A percentile compares a stretch with the other conserved stretches of the same genome.
Evolutionary conservation across 805 yeast genomes (phyloP).

Genomic region (Sugiyamaella lignohabitans): DNA sequence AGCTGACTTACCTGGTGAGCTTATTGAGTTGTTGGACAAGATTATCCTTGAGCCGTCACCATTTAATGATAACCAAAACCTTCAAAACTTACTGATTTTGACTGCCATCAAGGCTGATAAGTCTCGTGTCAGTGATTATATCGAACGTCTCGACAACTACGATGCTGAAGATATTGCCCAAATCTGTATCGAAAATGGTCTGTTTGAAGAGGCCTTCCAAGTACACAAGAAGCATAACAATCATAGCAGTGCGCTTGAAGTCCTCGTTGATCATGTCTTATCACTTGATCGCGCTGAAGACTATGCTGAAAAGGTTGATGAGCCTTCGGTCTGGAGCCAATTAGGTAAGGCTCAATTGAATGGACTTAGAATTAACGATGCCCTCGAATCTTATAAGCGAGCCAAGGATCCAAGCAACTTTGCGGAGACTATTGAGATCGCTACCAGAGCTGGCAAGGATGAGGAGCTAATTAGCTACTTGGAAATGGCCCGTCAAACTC

Average conservation of each 20-base stretch:
- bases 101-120: slow-evolving; percentile 96
- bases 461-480: slow-evolving; percentile 86
- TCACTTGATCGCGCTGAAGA: slow-evolving; percentile 91
- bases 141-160: slow-evolving; percentile 83
- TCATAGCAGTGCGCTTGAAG: slow-evolving; percentile 74
- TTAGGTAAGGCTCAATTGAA: slow-evolving; percentile 93
- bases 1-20: slow-evolving; percentile 84
- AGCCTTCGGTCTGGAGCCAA: slow-evolving; percentile 87
- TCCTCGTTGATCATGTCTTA: slow-evolving; percentile 86
- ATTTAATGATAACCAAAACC: slow-evolving; percentile 87
- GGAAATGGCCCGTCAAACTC: slow-evolving; percentile 82
- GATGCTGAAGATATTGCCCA: slow-evolving; percentile 94
- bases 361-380: slow-evolving; percentile 86
- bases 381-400: slow-evolving; percentile 83
- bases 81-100: slow-evolving; percentile 85
- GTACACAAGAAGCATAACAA: slow-evolving; percentile 81
- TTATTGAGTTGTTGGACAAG: slow-evolving; percentile 91
- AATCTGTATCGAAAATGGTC: slow-evolving; percentile 78
- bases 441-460: slow-evolving; percentile 93
- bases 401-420: slow-evolving; percentile 89
- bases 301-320: slow-evolving; percentile 84
- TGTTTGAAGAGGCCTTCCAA: slow-evolving; percentile 90
- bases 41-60: slow-evolving; percentile 96
- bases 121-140: slow-evolving; percentile 70
- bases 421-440: slow-evolving; percentile 85